Evolutionary conservation across 2,329 filamentous ascomycete species (phyloP).

Genomic region (Stachybotrys elegans): DNA sequence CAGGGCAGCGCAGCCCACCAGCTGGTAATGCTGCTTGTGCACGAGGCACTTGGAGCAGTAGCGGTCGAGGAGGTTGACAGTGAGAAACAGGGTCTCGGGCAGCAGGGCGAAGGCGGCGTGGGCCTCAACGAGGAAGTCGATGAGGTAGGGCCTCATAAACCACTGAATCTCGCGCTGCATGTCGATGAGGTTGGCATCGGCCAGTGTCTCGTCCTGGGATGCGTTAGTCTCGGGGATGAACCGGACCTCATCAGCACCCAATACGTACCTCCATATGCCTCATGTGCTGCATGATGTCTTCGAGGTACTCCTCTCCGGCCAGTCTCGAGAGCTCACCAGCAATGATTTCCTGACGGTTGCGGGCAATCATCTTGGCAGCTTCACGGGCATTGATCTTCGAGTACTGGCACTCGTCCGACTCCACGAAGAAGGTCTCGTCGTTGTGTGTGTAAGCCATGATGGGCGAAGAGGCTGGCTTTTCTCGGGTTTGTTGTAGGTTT

Average conservation of each 20-base stretch:
- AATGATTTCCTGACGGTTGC: slow-evolving; percentile 81
- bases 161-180: slow-evolving; percentile 99
- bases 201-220: slow-evolving; percentile 70
- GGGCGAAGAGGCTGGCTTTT: too few species aligned
- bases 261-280: slow-evolving; percentile 78
- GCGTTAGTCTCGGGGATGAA: slow-evolving; percentile 18
- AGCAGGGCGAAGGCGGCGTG: slow-evolving; percentile 91
- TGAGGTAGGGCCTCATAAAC: slow-evolving; percentile 98
- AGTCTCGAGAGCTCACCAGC: slow-evolving; percentile 82
- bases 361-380: slow-evolving; percentile 70
- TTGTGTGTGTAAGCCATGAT: slow-evolving; percentile 42
- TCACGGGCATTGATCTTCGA: slow-evolving; percentile 66
- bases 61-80: slow-evolving; percentile 91
- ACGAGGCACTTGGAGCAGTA: slow-evolving; percentile 98
- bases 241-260: neutral
- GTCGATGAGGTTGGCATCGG: slow-evolving; percentile 96
- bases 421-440: slow-evolving; percentile 49
- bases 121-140: slow-evolving; percentile 97
- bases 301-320: slow-evolving; percentile 85
- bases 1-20: slow-evolving; percentile 92
- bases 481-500: too few species aligned
- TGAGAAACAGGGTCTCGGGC: slow-evolving; percentile 91
- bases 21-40: slow-evolving; percentile 98
- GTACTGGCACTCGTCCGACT: slow-evolving; percentile 45
- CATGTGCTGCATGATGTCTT: slow-evolving; percentile 93